Evolutionary conservation across 2,329 filamentous ascomycete species (phyloP).

Genomic region (Xylariomycetidae sp.): DNA sequence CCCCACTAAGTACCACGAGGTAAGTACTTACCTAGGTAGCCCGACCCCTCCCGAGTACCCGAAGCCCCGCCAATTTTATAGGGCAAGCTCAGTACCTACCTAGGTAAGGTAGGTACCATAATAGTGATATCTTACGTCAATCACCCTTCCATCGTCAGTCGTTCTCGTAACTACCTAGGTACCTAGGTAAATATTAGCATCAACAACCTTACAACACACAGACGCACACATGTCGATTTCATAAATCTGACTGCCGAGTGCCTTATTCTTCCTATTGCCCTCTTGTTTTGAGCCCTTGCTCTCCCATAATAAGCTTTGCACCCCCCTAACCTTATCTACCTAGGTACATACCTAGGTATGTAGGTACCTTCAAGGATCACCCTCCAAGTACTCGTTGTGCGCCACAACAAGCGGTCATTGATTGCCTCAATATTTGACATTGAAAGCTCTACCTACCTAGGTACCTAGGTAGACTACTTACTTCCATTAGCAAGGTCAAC

Average conservation of each 20-base stretch:
- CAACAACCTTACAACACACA: slow-evolving; percentile 2
- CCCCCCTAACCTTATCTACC: not conserved
- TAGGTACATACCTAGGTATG: not conserved
- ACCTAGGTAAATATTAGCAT: slow-evolving; percentile 4
- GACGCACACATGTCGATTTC: slow-evolving; percentile 1
- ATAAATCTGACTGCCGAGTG: not conserved
- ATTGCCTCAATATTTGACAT: no score
- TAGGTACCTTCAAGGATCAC: no score
- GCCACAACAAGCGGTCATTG: no score
- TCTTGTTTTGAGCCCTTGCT: not conserved
- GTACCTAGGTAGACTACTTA: not conserved
- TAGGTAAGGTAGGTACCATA: no score
- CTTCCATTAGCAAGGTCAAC: not conserved
- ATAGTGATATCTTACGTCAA: slow-evolving; percentile 20
- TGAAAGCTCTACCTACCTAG: no score
- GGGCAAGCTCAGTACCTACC: no score
- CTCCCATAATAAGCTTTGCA: not conserved
- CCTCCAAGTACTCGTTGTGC: no score
- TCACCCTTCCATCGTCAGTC: slow-evolving; percentile 11
- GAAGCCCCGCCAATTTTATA: no score
- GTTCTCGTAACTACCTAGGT: no score
- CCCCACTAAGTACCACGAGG: no score
- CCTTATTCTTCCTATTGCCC: slow-evolving; percentile 3
- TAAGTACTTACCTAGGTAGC: no score
- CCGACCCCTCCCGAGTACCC: no score